A percentile compares a stretch with the other conserved stretches of the same genome.
These are phyloP conservation scores for Theobroma cacao DNA, from an alignment of 345 rosid species.

Conservation along the genomic window DNA sequence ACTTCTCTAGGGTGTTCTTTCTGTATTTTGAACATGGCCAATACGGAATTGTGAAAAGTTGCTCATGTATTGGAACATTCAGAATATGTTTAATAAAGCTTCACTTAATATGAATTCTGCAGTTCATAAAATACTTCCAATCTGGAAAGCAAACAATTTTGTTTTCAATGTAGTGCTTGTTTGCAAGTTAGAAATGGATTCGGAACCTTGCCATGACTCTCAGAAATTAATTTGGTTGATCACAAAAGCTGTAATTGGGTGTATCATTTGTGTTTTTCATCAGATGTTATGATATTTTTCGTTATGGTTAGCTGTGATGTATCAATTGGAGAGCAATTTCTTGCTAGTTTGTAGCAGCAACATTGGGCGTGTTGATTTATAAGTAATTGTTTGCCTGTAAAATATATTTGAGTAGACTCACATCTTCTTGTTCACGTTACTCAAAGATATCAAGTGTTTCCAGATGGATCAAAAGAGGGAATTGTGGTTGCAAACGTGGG, in stretches of 20 bases:
- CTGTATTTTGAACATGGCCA: background rate
- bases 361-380: too few species aligned
- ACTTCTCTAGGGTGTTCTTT: constrained; percentile 1
- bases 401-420: too few species aligned
- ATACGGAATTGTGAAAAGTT: constrained; percentile 2
- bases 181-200: background rate
- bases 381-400: too few species aligned
- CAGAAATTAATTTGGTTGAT: background rate
- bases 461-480: too few species aligned
- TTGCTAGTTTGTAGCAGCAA: too few species aligned
- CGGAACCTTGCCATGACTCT: background rate
- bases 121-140: background rate
- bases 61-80: background rate
- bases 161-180: background rate
- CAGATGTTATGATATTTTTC: background rate
- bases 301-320: too few species aligned
- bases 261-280: background rate
- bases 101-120: background rate
- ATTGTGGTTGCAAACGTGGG: too few species aligned
- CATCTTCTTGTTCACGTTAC: too few species aligned
- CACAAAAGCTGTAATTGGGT: background rate
- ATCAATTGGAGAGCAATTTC: too few species aligned
- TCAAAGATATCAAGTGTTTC: too few species aligned
- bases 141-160: background rate
- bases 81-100: background rate